phyloP scores from a whole-genome alignment of 75 land plant species.

The Cryptomeria japonica region DNA sequence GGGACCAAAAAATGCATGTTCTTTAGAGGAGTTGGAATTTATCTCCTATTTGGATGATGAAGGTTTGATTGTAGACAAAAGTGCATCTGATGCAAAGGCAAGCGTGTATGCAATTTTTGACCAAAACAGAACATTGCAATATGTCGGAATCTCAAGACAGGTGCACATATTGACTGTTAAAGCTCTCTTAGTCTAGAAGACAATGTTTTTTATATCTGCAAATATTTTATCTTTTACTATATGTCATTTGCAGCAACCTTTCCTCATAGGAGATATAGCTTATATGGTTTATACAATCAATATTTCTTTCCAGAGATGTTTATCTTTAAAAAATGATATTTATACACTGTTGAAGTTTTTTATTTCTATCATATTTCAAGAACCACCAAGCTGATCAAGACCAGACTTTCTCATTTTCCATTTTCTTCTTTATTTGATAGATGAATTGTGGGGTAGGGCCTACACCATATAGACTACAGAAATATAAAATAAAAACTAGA shows the following conservation, averaged over 20 bases:
- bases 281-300: neutral
- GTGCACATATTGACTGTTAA: constrained; percentile 19
- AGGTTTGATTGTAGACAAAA: constrained; percentile 37
- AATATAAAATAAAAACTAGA: neutral
- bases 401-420: too few species aligned
- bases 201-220: neutral
- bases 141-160: constrained; percentile 59
- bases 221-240: neutral
- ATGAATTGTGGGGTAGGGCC: too few species aligned
- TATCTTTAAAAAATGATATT: neutral
- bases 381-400: neutral
- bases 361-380: neutral
- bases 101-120: constrained; percentile 56
- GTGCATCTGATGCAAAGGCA: constrained; percentile 40
- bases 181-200: neutral
- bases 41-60: constrained; percentile 39
- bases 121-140: constrained; percentile 31
- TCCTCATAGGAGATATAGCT: neutral
- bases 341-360: neutral
- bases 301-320: neutral
- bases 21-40: constrained; percentile 30
- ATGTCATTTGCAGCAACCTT: neutral
- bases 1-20: constrained; percentile 11
- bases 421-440: too few species aligned
- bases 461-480: too few species aligned